Evolutionary conservation across 2,329 filamentous ascomycete species (phyloP).

Genomic region (Alternaria dauci): DNA sequence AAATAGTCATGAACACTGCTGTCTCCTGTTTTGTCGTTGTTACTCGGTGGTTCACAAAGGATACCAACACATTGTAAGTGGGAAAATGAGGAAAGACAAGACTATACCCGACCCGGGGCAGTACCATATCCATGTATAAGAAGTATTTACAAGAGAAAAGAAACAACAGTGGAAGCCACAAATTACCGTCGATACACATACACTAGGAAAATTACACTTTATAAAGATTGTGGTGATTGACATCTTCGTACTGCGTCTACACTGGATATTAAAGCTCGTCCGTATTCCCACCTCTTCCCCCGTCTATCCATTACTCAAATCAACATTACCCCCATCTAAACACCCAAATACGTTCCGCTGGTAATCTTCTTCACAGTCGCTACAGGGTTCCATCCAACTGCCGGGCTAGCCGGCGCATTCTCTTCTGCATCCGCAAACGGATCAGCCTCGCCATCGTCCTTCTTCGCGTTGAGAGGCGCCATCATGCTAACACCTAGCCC

Average conservation of each 20-base stretch:
- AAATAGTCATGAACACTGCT: neutral
- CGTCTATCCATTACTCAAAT: neutral
- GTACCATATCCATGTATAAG: neutral
- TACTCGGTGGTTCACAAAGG: neutral
- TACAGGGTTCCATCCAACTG: constrained; percentile 45
- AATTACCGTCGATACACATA: neutral
- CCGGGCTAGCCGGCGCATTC: constrained; percentile 34
- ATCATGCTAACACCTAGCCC: constrained; percentile 66
- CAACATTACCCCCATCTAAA: constrained; percentile 25
- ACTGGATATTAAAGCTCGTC: neutral
- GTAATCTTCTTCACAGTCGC: constrained; percentile 47
- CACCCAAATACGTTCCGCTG: constrained; percentile 50
- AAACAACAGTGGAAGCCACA: neutral
- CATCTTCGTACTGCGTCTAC: constrained; percentile 1
- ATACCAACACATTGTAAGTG: neutral
- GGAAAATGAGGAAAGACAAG: neutral
- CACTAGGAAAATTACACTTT: neutral
- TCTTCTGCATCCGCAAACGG: constrained; percentile 74
- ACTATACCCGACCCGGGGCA: neutral
- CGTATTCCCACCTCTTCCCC: neutral
- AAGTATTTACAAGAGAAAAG: neutral
- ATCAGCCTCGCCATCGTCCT: constrained; percentile 60
- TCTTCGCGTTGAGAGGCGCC: constrained; percentile 51
- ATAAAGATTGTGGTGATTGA: neutral
- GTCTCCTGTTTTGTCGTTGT: neutral